phyloP scores from a whole-genome alignment of 306 rosid genomes.

The Citrullus amarus region DNA sequence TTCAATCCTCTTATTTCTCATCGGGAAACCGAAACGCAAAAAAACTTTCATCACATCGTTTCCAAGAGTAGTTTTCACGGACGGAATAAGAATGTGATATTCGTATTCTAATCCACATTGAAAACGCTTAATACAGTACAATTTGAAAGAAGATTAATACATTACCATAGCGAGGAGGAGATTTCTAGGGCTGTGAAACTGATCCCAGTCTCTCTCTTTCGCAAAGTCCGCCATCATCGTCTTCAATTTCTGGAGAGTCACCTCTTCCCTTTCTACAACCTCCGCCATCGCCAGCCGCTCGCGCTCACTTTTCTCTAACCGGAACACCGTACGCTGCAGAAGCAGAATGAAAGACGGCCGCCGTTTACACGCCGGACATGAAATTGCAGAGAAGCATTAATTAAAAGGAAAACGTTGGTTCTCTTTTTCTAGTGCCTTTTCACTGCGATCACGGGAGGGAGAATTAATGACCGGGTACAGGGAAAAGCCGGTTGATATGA shows the following conservation, averaged over 20 bases:
- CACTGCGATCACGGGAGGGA: not conserved
- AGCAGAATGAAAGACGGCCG: not conserved
- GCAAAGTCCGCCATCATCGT: constrained; percentile 10
- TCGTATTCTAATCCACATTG: not conserved
- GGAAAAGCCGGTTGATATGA: not conserved
- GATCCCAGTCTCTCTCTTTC: constrained; percentile 13
- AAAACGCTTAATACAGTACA: not conserved
- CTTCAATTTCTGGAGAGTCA: constrained; percentile 12
- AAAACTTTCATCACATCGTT: not conserved
- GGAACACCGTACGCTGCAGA: not conserved
- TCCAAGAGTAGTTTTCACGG: not conserved
- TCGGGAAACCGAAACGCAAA: not conserved
- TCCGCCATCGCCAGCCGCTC: not conserved
- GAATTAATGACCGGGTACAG: not conserved
- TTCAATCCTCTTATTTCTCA: not conserved
- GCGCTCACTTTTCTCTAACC: not conserved
- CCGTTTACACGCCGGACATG: not conserved
- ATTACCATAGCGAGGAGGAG: constrained; percentile 11
- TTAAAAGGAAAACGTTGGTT: not conserved
- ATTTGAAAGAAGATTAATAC: not conserved
- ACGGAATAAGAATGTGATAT: not conserved
- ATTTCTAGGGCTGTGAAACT: constrained; percentile 17
- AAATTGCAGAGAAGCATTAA: not conserved
- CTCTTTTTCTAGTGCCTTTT: not conserved
- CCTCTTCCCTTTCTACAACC: not conserved